Evolutionary conservation across 2,329 filamentous ascomycete species (phyloP), one percentile per base, ranked within the genome.

Genomic region (Pseudogymnoascus sp.): DNA sequence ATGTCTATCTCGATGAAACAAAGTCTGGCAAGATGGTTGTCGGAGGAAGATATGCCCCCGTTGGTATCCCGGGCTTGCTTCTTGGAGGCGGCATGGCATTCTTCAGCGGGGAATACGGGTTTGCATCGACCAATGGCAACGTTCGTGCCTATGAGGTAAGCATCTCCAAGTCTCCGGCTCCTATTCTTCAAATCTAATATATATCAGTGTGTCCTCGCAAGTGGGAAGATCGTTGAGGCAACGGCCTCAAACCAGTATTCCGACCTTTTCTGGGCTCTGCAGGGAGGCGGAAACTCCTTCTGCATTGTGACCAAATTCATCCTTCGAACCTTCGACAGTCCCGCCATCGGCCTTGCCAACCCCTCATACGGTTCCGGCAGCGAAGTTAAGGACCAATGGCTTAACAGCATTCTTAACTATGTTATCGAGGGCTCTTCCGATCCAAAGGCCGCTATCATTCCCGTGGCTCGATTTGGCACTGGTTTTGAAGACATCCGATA

Each of bases 191-290:
- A 46, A 14, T 12, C 21, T 25, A n/a, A 46, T 5, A 46, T 25
- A 25, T 8, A 31, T 9, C 12, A 46, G 42, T 46, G 42, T 25
- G 42, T 46, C 12, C 42, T 46, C 7, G 42, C 42, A 5, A 46
- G 11, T n/a, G 42, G 72, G 0, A 68, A 65, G 6, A 68, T 72
- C 23, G 65, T 75, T 16, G 68, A 62, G 2, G 73, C 69, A 2
- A 71, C 62, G 3, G 60, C 65, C 3, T 65, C 60, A n/a, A 62
- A 25, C 1, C 46, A 68, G 7, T 62, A 74, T 60, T 36, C 63
- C 0, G 73, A 75, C 62, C 67, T 76, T 6, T 75, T 74, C 68
- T 75, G 73, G 72, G 72, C 74, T 0, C 63, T 76, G 7, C 74
- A 75, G 46, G 74, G 74, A 2, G 73, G 72, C 3, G 73, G 67